phyloP scores from a whole-genome alignment of 2,329 filamentous ascomycete genomes.

The Furcasterigmium sp. region DNA sequence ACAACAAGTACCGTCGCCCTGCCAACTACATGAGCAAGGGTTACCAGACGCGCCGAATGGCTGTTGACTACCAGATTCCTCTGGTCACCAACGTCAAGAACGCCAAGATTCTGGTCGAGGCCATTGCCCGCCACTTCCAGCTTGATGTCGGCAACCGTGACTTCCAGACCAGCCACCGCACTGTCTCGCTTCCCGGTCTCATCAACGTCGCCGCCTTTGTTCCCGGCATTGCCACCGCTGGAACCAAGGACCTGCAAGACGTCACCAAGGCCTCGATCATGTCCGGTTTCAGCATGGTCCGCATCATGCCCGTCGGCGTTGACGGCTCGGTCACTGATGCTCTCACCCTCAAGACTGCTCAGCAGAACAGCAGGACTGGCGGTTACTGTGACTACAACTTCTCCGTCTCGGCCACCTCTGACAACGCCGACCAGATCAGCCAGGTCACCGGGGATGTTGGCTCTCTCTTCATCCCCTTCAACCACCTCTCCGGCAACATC shows the following conservation, averaged over 20 bases:
- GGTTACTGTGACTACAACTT: constrained; percentile 76
- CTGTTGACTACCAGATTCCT: constrained; percentile 93
- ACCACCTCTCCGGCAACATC: constrained; percentile 75
- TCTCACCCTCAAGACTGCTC: constrained; percentile 64
- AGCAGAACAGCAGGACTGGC: constrained; percentile 63
- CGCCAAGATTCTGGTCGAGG: constrained; percentile 94
- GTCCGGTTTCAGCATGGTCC: constrained; percentile 74
- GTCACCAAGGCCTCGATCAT: constrained; percentile 71
- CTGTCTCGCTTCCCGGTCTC: constrained; percentile 66
- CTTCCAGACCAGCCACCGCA: constrained; percentile 84
- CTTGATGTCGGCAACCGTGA: constrained; percentile 79
- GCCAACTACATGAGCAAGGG: constrained; percentile 99
- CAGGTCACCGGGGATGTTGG: constrained; percentile 69
- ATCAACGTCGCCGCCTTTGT: constrained; percentile 80
- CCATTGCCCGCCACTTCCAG: constrained; percentile 83
- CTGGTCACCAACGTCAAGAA: constrained; percentile 99
- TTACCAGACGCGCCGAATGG: constrained; percentile 95
- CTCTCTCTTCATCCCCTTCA: constrained; percentile 78
- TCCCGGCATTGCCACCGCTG: constrained; percentile 60
- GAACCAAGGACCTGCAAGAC: constrained; percentile 61
- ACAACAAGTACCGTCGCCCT: constrained; percentile 91
- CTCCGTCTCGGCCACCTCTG: constrained; percentile 68
- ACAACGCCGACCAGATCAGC: constrained; percentile 70
- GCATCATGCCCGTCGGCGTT: constrained; percentile 70
- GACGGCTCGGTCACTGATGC: constrained; percentile 70